Base-by-base conservation (phyloP, 2,329 filamentous ascomycete species). In the Ambrosiella cleistominuta region DNA sequence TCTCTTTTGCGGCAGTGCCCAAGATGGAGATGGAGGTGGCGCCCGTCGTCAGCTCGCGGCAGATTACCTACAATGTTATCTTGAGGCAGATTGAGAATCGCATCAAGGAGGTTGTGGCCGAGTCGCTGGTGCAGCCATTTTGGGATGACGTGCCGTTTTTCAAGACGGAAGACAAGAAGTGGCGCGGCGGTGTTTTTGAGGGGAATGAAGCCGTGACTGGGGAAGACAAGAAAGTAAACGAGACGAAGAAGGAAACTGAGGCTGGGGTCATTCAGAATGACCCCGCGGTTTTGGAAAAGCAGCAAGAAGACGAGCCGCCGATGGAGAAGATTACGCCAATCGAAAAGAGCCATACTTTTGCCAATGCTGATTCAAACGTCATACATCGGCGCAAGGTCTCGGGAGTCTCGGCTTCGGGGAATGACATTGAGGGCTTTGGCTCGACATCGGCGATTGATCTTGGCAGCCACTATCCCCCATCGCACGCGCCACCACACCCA, bases 71-170 rank as follows among this genome's bases (percentile, higher is more conserved):
- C 69, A 87, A 85, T 1, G 79, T 95, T 60, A 93, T 98, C 58
- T 76, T 97, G 11, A 82, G 89, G 54, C 88, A 94, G 61, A 97
- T 98, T 60, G 93, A 98, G 70, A 95, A 86, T 66, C 80, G 89
- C 54, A 96, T 98, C 67, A 86, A 94, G 66, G 90, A 96, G 69
- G 89, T 96, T 7, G 78, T 98, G 61, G 87, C 86, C 8, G 93
- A 98, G 70, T 95, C 89, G 1, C 69, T 97, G 17, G 93, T 98
- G 1, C 75, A 85, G 58, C 93, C 93, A 0, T 95, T 95, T 66
- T 98, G 93, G 91, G 93, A 98, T 63, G 93, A 98, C 67, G 78
- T 88, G 27, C 89, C 93, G 0, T 97, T 98, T 69, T 85, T 88
- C 66, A 81, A 86, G 64, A 97, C 89, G 0, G 77, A 83, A 58